Percentiles rank a stretch among this genome's conserved stretches.
Conservation (phyloP, 129 eudicot species). For the Flaveria trinervia region DNA sequence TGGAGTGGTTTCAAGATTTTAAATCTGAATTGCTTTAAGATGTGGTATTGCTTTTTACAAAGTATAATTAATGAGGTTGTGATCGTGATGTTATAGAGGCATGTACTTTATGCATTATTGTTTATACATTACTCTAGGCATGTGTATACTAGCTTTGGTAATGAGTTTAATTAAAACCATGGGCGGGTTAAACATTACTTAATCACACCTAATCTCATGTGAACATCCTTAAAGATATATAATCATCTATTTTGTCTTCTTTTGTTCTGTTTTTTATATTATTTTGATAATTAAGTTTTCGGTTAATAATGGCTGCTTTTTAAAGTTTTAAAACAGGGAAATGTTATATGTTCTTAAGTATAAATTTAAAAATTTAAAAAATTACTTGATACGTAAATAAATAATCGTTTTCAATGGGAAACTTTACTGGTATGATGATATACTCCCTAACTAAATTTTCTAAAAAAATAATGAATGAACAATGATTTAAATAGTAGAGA, state of each 20-base stretch:
- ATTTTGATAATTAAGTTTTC: slow-evolving; percentile 2
- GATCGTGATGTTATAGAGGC: neutral
- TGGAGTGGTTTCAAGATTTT: slow-evolving; percentile 21
- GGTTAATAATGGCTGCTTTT: neutral
- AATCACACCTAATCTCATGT: slow-evolving; percentile 23
- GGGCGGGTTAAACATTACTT: slow-evolving; percentile 32
- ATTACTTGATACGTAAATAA: too few relatives aligned
- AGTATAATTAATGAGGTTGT: neutral
- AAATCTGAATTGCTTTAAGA: slow-evolving; percentile 17
- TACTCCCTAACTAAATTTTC: too few relatives aligned
- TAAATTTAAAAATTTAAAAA: neutral
- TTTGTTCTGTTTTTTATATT: neutral
- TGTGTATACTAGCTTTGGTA: neutral
- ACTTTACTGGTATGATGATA: too few relatives aligned
- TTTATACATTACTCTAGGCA: slow-evolving; percentile 15
- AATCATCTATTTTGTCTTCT: slow-evolving; percentile 3
- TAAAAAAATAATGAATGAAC: too few relatives aligned
- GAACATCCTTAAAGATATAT: slow-evolving; percentile 7
- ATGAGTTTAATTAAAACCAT: slow-evolving; percentile 19
- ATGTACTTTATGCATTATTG: neutral
- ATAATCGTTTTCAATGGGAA: too few relatives aligned
- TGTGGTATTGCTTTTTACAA: neutral
- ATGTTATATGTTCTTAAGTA: neutral
- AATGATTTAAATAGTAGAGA: too few relatives aligned
- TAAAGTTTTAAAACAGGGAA: neutral